Percentiles rank a stretch among this genome's conserved stretches.
Evolutionary conservation across 805 yeast genomes (phyloP).

Genomic region (Yarrowia deformans): DNA sequence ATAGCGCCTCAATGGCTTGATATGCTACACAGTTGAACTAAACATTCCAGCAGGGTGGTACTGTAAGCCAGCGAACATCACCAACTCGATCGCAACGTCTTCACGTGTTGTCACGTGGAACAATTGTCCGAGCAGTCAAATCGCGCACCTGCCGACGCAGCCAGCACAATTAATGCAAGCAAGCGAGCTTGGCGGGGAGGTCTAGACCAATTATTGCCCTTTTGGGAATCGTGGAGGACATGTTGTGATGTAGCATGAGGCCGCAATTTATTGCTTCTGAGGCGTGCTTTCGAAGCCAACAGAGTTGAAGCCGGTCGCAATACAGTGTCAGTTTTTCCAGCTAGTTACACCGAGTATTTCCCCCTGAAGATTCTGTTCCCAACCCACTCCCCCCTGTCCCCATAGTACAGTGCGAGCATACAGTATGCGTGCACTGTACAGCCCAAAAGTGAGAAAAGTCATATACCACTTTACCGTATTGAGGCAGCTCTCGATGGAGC

Average conservation of each 20-base stretch:
- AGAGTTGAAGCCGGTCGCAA: slow-evolving; percentile 10
- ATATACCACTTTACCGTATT: slow-evolving; percentile 2
- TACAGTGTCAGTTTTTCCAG: not conserved
- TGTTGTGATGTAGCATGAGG: not conserved
- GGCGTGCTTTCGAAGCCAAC: slow-evolving; percentile 18
- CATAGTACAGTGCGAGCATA: slow-evolving; percentile 19
- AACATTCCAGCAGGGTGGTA: too few relatives aligned
- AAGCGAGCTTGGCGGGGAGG: slow-evolving; percentile 34
- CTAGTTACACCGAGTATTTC: not conserved
- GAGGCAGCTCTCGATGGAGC: slow-evolving; percentile 13
- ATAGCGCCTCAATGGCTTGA: too few relatives aligned
- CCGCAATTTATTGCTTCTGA: not conserved
- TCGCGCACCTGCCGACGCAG: slow-evolving; percentile 31
- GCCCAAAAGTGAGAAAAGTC: not conserved
- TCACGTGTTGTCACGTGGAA: slow-evolving; percentile 17
- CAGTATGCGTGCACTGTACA: slow-evolving; percentile 26
- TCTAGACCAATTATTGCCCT: slow-evolving; percentile 24
- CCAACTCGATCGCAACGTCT: not conserved
- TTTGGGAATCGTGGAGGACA: not conserved
- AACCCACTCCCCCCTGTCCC: slow-evolving; percentile 13
- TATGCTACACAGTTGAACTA: too few relatives aligned
- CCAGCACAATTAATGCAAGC: slow-evolving; percentile 32
- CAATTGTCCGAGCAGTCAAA: slow-evolving; percentile 8
- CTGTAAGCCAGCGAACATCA: too few relatives aligned
- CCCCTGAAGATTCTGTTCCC: not conserved